Base-by-base conservation (phyloP, 2,329 filamentous ascomycete species). In the Didymellaceae sp. region DNA sequence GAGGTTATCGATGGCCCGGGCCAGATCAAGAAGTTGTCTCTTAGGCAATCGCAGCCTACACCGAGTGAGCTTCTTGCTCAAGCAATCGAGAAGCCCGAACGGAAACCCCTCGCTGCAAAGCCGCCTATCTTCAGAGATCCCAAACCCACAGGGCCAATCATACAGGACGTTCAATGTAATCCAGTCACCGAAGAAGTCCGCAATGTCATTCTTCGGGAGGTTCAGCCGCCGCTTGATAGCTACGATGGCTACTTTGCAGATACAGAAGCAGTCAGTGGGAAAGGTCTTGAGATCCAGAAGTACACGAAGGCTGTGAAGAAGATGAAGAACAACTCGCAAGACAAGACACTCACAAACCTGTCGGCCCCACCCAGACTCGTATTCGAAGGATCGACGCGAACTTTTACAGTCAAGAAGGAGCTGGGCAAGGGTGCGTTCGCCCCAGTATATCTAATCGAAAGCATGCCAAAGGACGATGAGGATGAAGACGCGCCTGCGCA, bases 341-440 rank as follows among this genome's bases (percentile, higher is more conserved):
- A 86, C 32, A 89, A 91, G 60, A 88, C 84, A 40, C 78, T 80
- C 1, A 81, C 80, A 8, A 83, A 84, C 20, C 72, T 85, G 2
- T 75, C 81, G 1, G 77, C 83, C 33, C 81, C 85, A 0, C 85
- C 90, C 0, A 78, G 82, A 4, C 79, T 97, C 17, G 78, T 84
- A 32, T 89, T 97, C 53, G 80, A 84, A 0, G 84, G 84, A 30
- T 80, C 83, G 2, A 76, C 82, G 17, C 80, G 86, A 30, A 82
- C 81, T 32, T 99, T 97, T 72, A 87, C 84, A 1, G 75, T 97
- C 48, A 90, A 88, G 67, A 85, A 87, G 40, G 91, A 97, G 70
- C 84, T 99, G 10, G 94, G 94, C 1, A 90, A 91, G 21, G 94
- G 94, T 7, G 94, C 94, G 1, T 99, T 95, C 74, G 94, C 93